Conservation (phyloP, 805 yeast genomes). For the Starmera amethionina region DNA sequence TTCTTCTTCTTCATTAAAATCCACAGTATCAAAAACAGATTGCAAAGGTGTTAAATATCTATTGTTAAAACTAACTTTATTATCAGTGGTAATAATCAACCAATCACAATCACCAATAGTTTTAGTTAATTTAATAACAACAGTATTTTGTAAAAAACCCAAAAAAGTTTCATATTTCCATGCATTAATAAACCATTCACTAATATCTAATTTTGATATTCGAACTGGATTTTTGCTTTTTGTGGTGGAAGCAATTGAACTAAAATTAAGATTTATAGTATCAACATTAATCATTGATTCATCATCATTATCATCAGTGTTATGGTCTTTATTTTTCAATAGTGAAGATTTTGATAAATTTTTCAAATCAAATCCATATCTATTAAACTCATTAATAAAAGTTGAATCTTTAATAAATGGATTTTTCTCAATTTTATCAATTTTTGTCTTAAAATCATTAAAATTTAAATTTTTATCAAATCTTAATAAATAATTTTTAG, state of each 20-base stretch:
- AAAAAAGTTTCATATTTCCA: constrained; percentile 30
- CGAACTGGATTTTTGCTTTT: constrained; percentile 18
- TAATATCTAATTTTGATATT: constrained; percentile 25
- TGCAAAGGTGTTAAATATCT: constrained; percentile 19
- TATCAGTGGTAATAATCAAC: constrained; percentile 26
- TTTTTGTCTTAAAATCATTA: constrained; percentile 18
- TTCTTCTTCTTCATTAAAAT: constrained; percentile 8
- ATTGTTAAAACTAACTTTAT: constrained; percentile 17
- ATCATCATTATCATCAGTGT: constrained; percentile 4
- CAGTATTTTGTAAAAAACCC: constrained; percentile 24
- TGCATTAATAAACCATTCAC: constrained; percentile 29
- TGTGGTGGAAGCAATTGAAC: constrained; percentile 14
- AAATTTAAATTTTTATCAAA: constrained; percentile 22
- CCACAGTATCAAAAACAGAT: constrained; percentile 11
- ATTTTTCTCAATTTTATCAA: constrained; percentile 15
- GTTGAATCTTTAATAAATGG: constrained; percentile 15
- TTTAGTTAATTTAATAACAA: constrained; percentile 24
- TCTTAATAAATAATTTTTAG: constrained; percentile 22
- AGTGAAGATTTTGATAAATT: too few relatives aligned
- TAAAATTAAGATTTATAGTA: constrained; percentile 20
- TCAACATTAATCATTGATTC: constrained; percentile 15
- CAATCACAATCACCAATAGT: constrained; percentile 30
- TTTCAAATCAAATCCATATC: constrained; percentile 15
- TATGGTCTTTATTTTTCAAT: too few relatives aligned
- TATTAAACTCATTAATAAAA: constrained; percentile 17